phyloP scores from a whole-genome alignment of 352 stramenopile genomes.

The Globisporangium ultimum region DNA sequence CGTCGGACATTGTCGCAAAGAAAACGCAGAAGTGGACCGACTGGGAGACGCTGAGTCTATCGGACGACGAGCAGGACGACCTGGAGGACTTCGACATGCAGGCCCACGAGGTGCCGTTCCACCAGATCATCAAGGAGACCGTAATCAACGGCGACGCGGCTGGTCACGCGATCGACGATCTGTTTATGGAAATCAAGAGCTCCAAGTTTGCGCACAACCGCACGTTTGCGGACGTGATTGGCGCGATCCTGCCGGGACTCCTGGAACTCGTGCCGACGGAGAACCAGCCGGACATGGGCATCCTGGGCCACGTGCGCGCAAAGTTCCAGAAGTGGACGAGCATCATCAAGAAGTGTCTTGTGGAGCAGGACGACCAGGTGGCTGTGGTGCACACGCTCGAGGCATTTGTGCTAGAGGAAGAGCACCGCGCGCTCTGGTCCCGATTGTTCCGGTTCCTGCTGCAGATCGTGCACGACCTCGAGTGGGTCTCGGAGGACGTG shows the following conservation, averaged over 20 bases:
- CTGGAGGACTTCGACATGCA: slow-evolving; percentile 47
- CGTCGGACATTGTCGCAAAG: slow-evolving; percentile 51
- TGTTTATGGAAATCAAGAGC: slow-evolving; percentile 93
- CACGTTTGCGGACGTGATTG: slow-evolving; percentile 75
- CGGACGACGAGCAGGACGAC: slow-evolving; percentile 68
- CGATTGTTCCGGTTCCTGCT: slow-evolving; percentile 92
- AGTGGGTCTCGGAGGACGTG: slow-evolving; percentile 91
- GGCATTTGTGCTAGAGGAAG: slow-evolving; percentile 40
- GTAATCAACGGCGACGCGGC: slow-evolving; percentile 71
- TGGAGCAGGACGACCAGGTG: slow-evolving; percentile 68
- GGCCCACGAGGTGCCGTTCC: slow-evolving; percentile 53
- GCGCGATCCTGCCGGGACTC: slow-evolving; percentile 69
- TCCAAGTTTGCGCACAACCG: slow-evolving; percentile 93
- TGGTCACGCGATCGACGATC: slow-evolving; percentile 83
- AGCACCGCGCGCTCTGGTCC: slow-evolving; percentile 50
- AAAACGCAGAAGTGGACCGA: slow-evolving; percentile 64
- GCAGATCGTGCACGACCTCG: slow-evolving; percentile 92
- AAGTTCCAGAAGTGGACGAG: slow-evolving; percentile 89
- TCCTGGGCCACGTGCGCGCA: slow-evolving; percentile 77
- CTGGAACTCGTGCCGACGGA: slow-evolving; percentile 59
- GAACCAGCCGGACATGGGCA: slow-evolving; percentile 47
- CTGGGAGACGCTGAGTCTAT: slow-evolving; percentile 80
- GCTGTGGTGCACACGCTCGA: slow-evolving; percentile 63
- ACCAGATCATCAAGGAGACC: slow-evolving; percentile 79
- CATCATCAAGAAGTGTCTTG: slow-evolving; percentile 89